A percentile compares a stretch with the other conserved stretches of the same genome.
phyloP scores from a whole-genome alignment of 164 flowering plant species.

The Chloranthus sessilifolius region DNA sequence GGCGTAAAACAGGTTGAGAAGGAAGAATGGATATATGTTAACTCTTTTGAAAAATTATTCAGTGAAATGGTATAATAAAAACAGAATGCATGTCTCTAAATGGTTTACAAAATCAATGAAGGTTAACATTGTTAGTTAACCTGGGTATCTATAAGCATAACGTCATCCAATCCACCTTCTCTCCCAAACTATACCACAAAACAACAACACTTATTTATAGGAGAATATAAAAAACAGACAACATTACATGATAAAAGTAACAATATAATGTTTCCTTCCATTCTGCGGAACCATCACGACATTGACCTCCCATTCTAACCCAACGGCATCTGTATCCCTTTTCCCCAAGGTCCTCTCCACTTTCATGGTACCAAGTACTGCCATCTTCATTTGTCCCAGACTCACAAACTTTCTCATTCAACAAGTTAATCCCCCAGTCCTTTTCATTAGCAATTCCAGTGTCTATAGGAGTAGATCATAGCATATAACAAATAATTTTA shows the following conservation, averaged over 20 bases:
- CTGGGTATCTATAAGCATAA: too few relatives aligned
- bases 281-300: slow-evolving; percentile 64
- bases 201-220: not conserved
- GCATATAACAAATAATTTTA: not conserved
- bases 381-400: slow-evolving; percentile 94
- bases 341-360: slow-evolving; percentile 78
- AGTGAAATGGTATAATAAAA: too few relatives aligned
- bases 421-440: slow-evolving; percentile 85
- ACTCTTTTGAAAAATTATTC: too few relatives aligned
- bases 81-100: too few relatives aligned
- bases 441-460: slow-evolving; percentile 97
- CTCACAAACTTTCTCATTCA: slow-evolving; percentile 66
- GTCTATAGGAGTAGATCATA: slow-evolving; percentile 47
- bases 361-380: slow-evolving; percentile 84
- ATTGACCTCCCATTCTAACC: slow-evolving; percentile 90
- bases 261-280: slow-evolving; percentile 90
- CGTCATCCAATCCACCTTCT: not conserved
- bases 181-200: not conserved
- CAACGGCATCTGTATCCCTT: slow-evolving; percentile 94
- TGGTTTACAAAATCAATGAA: too few relatives aligned
- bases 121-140: too few relatives aligned
- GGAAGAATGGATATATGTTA: too few relatives aligned
- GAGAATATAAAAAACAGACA: not conserved
- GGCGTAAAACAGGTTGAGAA: too few relatives aligned
- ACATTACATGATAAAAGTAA: not conserved